These are phyloP conservation scores for Leccinum obscurum DNA, from an alignment of 768 basidiomycete species.

Conservation along the genomic window DNA sequence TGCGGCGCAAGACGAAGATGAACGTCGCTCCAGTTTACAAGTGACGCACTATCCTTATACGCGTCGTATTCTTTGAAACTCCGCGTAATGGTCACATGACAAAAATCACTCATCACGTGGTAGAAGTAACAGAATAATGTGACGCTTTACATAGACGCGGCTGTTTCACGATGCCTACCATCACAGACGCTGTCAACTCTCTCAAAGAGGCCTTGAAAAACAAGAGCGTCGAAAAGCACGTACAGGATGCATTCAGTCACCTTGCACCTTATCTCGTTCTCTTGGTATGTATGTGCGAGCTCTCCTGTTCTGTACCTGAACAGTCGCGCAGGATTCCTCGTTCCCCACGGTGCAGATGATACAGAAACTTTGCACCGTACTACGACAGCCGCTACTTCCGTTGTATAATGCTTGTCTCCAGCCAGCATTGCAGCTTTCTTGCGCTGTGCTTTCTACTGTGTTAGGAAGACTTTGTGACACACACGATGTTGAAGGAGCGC, in stretches of 20 bases:
- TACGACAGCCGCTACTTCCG: slow-evolving; percentile 45
- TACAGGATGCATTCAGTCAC: slow-evolving; percentile 39
- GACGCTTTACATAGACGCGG: neutral
- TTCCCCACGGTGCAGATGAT: slow-evolving; percentile 37
- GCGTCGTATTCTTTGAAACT: slow-evolving; percentile 23
- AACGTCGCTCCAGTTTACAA: slow-evolving; percentile 4
- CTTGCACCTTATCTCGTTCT: slow-evolving; percentile 44
- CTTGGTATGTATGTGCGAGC: slow-evolving; percentile 37
- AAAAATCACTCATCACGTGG: slow-evolving; percentile 33
- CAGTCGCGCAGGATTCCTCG: slow-evolving; percentile 38
- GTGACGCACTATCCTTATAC: slow-evolving; percentile 11
- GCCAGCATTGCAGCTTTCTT: slow-evolving; percentile 42
- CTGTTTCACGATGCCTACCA: slow-evolving; percentile 18
- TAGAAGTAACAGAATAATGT: neutral
- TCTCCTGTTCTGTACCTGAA: neutral
- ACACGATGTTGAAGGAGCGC: slow-evolving; percentile 20
- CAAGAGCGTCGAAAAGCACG: slow-evolving; percentile 28
- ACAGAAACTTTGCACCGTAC: slow-evolving; percentile 39
- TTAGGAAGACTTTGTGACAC: slow-evolving; percentile 39
- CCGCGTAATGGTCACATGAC: slow-evolving; percentile 30
- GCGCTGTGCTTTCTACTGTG: slow-evolving; percentile 41
- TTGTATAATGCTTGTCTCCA: slow-evolving; percentile 42
- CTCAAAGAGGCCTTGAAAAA: slow-evolving; percentile 35
- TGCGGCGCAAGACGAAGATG: slow-evolving; percentile 12
- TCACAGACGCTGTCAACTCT: slow-evolving; percentile 32